phyloP scores from a whole-genome alignment of 768 basidiomycete species.

The Boletus speciosus region DNA sequence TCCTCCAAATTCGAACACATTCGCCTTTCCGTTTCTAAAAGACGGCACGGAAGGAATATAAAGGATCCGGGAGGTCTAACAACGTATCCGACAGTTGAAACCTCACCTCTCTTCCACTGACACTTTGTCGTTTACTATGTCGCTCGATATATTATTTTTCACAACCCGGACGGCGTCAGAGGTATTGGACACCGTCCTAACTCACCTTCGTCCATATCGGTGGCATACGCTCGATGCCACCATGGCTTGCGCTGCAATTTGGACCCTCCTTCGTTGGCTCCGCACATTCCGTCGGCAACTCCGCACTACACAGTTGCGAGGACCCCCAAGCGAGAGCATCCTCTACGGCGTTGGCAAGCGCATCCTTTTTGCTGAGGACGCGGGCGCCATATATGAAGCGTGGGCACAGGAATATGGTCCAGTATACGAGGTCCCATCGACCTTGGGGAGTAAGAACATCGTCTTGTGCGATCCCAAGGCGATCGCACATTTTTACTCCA shows the following conservation, averaged over 20 bases:
- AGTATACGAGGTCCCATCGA: conserved; percentile 6
- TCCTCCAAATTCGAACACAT: too few species aligned
- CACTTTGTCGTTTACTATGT: not conserved
- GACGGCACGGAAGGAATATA: not conserved
- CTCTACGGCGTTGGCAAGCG: conserved; percentile 11
- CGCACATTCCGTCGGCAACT: not conserved
- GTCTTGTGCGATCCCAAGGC: conserved; percentile 40
- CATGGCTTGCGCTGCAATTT: not conserved
- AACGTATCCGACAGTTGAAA: too few species aligned
- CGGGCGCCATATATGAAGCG: conserved; percentile 9
- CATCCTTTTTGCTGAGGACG: not conserved
- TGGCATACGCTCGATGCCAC: not conserved
- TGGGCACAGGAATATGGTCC: conserved; percentile 19
- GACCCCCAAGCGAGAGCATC: conserved; percentile 14
- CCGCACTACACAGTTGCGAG: conserved; percentile 13
- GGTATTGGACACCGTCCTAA: not conserved
- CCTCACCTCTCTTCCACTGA: not conserved
- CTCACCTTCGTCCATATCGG: not conserved
- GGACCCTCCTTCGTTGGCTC: conserved; percentile 5
- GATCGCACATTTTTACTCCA: conserved; percentile 4
- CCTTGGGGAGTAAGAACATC: conserved; percentile 2
- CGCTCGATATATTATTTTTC: not conserved
- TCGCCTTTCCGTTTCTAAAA: too few species aligned
- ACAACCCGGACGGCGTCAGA: not conserved
- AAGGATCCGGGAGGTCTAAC: not conserved